These are phyloP conservation scores for Intubia oerlemansii DNA, from an alignment of 2,329 filamentous ascomycete species.

Conservation along the genomic window DNA sequence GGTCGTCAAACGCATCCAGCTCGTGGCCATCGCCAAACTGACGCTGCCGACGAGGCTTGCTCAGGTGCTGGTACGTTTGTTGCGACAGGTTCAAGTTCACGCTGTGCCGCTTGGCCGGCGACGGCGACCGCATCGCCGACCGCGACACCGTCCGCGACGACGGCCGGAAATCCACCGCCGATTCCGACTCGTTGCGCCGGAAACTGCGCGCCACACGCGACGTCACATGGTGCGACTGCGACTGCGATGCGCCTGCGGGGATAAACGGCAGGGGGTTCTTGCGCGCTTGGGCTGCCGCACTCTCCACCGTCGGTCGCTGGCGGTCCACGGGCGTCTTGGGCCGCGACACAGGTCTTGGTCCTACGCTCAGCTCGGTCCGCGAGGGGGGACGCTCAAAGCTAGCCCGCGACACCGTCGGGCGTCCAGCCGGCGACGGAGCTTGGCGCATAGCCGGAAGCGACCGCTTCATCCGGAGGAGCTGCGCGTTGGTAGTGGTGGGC, in stretches of 20 bases:
- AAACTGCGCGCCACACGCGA: slow-evolving; percentile 50
- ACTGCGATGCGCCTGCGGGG: slow-evolving; percentile 49
- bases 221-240: slow-evolving; percentile 51
- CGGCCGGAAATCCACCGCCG: slow-evolving; percentile 34
- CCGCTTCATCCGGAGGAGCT: slow-evolving; percentile 42
- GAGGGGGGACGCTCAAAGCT: slow-evolving; percentile 35
- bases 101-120: slow-evolving; percentile 25
- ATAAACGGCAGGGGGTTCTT: slow-evolving; percentile 54
- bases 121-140: slow-evolving; percentile 36
- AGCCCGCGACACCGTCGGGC: slow-evolving; percentile 22
- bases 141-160: slow-evolving; percentile 35
- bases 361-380: slow-evolving; percentile 24
- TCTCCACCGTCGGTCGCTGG: slow-evolving; percentile 26
- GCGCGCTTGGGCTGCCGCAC: slow-evolving; percentile 27
- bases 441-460: slow-evolving; percentile 39
- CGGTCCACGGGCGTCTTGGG: slow-evolving; percentile 55
- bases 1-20: slow-evolving; percentile 80
- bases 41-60: slow-evolving; percentile 44
- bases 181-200: slow-evolving; percentile 67
- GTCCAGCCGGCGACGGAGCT: slow-evolving; percentile 25
- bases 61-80: slow-evolving; percentile 46
- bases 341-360: slow-evolving; percentile 30
- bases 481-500: slow-evolving; percentile 42
- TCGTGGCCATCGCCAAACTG: slow-evolving; percentile 87
- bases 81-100: slow-evolving; percentile 16